Percentiles rank a stretch among this genome's conserved stretches.
Conservation (phyloP, 768 basidiomycete species). For the Tricholoma flavovirens region DNA sequence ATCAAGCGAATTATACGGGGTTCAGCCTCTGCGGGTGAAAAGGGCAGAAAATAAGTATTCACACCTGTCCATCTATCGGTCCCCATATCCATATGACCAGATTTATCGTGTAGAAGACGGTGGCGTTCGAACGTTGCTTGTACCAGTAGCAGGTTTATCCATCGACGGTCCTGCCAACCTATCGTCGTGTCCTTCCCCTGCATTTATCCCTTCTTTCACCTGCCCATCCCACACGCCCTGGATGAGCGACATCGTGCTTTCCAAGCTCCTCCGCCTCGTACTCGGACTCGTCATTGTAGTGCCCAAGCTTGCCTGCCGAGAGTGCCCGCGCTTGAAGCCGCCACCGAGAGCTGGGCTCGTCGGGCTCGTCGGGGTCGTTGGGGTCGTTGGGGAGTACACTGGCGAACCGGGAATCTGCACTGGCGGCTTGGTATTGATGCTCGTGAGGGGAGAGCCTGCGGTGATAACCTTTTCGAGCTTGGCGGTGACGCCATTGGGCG, state of each 20-base stretch:
- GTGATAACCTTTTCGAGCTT: conserved; percentile 35
- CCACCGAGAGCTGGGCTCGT: conserved; percentile 28
- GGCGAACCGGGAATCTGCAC: conserved; percentile 17
- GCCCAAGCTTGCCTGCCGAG: conserved; percentile 77
- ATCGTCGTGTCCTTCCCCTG: conserved; percentile 28
- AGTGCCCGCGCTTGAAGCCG: conserved; percentile 67
- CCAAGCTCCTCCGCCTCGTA: conserved; percentile 84
- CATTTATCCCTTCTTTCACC: conserved; percentile 34
- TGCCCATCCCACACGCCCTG: conserved; percentile 87
- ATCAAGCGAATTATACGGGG: neutral
- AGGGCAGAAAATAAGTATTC: neutral
- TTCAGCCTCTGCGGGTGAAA: neutral
- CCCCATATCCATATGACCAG: neutral
- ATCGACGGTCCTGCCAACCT: conserved; percentile 27
- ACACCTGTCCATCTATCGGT: neutral
- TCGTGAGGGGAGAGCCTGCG: conserved; percentile 16
- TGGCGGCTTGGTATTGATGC: conserved; percentile 31
- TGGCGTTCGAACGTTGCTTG: neutral
- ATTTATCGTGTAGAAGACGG: conserved; percentile 1
- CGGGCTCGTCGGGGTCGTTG: conserved; percentile 38
- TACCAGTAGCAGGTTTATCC: conserved; percentile 4
- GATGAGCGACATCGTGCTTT: conserved; percentile 94
- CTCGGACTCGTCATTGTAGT: conserved; percentile 96
- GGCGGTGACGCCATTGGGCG: conserved; percentile 41
- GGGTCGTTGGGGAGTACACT: conserved; percentile 29